A percentile compares a stretch with the other conserved stretches of the same genome.
Evolutionary conservation across 805 yeast genomes (phyloP).

Genomic region (Clavispora carvajalis): DNA sequence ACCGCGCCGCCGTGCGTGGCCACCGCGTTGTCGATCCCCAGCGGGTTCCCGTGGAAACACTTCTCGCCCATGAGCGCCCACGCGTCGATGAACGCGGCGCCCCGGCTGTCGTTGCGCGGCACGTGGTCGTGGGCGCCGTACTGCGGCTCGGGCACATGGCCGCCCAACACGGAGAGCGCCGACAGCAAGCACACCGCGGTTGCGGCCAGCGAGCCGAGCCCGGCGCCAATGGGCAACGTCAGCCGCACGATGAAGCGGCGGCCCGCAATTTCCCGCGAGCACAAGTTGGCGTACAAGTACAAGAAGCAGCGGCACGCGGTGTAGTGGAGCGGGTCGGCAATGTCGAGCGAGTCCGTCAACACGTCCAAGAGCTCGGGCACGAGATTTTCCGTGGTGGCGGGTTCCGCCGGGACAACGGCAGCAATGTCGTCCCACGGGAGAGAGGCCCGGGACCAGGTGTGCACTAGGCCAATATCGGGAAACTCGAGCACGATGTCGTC

Average conservation of each 20-base stretch:
- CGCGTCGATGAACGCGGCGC: conserved; percentile 59
- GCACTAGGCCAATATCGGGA: conserved; percentile 71
- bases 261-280: conserved; percentile 44
- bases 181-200: conserved; percentile 78
- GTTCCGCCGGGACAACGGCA: conserved; percentile 17
- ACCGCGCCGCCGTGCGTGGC: conserved; percentile 97
- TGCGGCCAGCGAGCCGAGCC: conserved; percentile 92
- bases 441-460: conserved; percentile 55
- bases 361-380: conserved; percentile 52
- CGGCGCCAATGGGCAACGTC: conserved; percentile 93
- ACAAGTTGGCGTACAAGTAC: conserved; percentile 63
- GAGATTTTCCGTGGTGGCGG: conserved; percentile 46
- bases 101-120: conserved; percentile 28
- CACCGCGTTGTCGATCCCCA: conserved; percentile 95
- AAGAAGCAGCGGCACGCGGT: conserved; percentile 80
- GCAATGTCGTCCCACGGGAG: conserved; percentile 54
- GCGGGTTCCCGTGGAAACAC: conserved; percentile 94
- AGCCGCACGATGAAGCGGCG: conserved; percentile 65
- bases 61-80: conserved; percentile 95
- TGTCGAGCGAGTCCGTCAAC: conserved; percentile 40
- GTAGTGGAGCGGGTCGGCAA: conserved; percentile 57
- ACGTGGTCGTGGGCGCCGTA: conserved; percentile 28
- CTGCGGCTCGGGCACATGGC: conserved; percentile 41
- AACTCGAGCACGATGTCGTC: conserved; percentile 58
- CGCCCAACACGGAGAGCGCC: conserved; percentile 61